Base-by-base conservation (phyloP, 768 basidiomycete genomes). In the Sporobolomyces pararoseus region DNA sequence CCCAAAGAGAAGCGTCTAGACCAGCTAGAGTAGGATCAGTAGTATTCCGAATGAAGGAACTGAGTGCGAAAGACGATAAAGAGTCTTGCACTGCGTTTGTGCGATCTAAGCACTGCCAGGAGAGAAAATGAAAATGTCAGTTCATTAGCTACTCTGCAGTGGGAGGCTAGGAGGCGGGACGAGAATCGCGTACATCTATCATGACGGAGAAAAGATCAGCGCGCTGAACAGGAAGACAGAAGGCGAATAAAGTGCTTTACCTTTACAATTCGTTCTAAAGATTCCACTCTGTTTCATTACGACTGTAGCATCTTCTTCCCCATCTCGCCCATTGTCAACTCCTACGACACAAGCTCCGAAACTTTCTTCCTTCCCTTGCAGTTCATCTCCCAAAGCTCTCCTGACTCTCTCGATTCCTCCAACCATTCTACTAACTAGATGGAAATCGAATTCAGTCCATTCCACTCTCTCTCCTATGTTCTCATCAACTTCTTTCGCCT, bases 21-120 rank as follows among this genome's bases (percentile, higher is more conserved):
- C 84, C 83, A 34, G 86, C 76, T 89, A 90, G 93, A 77, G 88
- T 88, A 2, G 87, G 85, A 47, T 87, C 87, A 12, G 61, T 62
- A 58, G 89, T 86, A 46, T 91, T 87, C 49, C 83, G 78, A 42
- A 98, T 84, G 77, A 91, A 98, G 70, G 89, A 85, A 76, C 92
- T 88, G 21, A 97, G 82, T 0, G 88, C 86, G 49, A 84, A 84
- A 17, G 88, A 85, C 5, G 94, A 95, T 51, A 97, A 82, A 75
- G 96, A 91, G 76, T 98, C 95, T 80, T 99, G 90, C 1, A 96
- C 88, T 74, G 97, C 95, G 79, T 99, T 99, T 6, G 96, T 99
- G 46, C 96, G 87, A 76, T 99, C 95, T 72, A 99, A 82, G 79
- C 96, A 96, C 64, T 70, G 75, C 27, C n/a, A 34, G 14, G 21